A percentile compares a stretch with the other conserved stretches of the same genome.
Evolutionary conservation across 78 protist species (phyloP).

Genomic region (Speleostelium caveatum): DNA sequence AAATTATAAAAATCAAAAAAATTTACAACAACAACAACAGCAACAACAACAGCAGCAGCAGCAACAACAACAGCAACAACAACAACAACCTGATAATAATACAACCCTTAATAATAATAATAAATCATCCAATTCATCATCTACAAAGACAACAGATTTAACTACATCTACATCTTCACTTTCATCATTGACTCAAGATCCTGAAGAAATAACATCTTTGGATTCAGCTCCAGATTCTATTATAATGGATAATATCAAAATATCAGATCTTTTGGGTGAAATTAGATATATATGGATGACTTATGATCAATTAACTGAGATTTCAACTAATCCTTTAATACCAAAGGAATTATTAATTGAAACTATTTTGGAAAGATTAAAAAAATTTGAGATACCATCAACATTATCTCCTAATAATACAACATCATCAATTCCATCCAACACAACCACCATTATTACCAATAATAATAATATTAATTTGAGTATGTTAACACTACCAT

Average conservation of each 20-base stretch:
- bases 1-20: background rate
- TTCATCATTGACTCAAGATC: background rate
- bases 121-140: background rate
- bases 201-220: no score
- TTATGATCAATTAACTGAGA: conserved; percentile 33
- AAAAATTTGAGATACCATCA: conserved; percentile 37
- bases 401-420: conserved; percentile 5
- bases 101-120: conserved; percentile 16
- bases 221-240: background rate
- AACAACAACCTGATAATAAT: conserved; percentile 60
- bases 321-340: conserved; percentile 34
- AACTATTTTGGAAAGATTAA: conserved; percentile 77
- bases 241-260: conserved; percentile 5
- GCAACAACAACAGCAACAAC: conserved; percentile 3
- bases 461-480: background rate
- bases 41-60: conserved; percentile 3
- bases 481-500: background rate
- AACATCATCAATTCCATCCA: background rate
- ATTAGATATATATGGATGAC: conserved; percentile 68
- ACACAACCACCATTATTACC: background rate
- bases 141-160: background rate
- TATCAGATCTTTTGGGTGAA: conserved; percentile 54
- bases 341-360: conserved; percentile 79
- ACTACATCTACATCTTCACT: background rate
- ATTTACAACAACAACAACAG: background rate